phyloP scores from a whole-genome alignment of 1,284 basidiomycete species.

The Coriolopsis trogii region DNA sequence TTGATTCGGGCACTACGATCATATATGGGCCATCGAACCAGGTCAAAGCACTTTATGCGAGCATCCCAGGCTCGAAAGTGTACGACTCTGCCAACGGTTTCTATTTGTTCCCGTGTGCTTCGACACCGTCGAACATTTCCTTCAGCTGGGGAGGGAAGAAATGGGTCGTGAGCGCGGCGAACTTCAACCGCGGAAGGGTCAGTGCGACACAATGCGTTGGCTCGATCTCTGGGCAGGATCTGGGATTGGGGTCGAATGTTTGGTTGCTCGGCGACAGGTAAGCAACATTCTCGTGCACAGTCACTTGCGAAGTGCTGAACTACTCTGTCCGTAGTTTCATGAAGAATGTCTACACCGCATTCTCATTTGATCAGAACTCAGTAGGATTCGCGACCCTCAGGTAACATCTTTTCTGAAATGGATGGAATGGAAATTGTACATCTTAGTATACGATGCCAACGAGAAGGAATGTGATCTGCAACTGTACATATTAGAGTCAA shows the following conservation, averaged over 20 bases:
- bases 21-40: conserved; percentile 51
- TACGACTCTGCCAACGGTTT: conserved; percentile 31
- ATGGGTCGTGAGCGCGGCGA: conserved; percentile 31
- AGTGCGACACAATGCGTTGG: conserved; percentile 28
- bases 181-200: conserved; percentile 32
- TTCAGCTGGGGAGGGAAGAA: conserved; percentile 37
- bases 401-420: conserved; percentile 1
- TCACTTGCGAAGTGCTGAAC: background rate
- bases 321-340: conserved; percentile 24
- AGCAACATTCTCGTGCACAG: background rate
- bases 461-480: too few species aligned
- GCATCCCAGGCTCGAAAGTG: conserved; percentile 42
- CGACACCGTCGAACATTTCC: conserved; percentile 25
- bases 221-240: conserved; percentile 28
- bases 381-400: conserved; percentile 31
- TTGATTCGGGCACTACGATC: conserved; percentile 52
- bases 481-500: too few species aligned
- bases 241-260: conserved; percentile 28
- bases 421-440: background rate
- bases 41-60: conserved; percentile 47
- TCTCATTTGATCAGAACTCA: conserved; percentile 26
- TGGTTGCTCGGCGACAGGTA: conserved; percentile 35
- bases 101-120: conserved; percentile 34
- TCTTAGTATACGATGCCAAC: too few species aligned
- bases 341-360: conserved; percentile 32